Evolutionary conservation across 1,284 basidiomycete genomes (phyloP).

Genomic region (Malassezia dermatis): DNA sequence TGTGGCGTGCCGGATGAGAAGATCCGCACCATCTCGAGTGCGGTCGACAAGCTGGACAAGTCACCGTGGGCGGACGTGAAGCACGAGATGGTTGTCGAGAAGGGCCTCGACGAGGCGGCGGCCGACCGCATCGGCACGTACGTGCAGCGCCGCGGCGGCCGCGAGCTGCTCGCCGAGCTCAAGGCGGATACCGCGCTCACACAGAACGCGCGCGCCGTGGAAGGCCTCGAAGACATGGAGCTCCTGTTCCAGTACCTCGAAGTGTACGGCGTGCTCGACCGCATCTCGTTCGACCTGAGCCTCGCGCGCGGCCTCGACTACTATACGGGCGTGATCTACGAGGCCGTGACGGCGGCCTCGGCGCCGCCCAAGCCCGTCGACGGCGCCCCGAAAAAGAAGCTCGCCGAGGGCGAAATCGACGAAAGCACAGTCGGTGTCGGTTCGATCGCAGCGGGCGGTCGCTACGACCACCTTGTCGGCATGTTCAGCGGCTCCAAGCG

Average conservation of each 20-base stretch:
- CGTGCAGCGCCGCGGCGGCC: conserved; percentile 65
- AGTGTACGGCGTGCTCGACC: conserved; percentile 66
- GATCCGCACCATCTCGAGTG: conserved; percentile 86
- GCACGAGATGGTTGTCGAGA: conserved; percentile 92
- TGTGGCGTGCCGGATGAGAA: conserved; percentile 88
- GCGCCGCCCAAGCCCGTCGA: conserved; percentile 67
- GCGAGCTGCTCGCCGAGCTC: conserved; percentile 67
- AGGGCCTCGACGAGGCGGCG: conserved; percentile 69
- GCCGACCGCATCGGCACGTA: conserved; percentile 95
- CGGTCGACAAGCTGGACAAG: conserved; percentile 98
- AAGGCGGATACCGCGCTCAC: conserved; percentile 60
- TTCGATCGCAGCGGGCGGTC: conserved; percentile 90
- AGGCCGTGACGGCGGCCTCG: conserved; percentile 83
- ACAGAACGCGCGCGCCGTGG: conserved; percentile 62
- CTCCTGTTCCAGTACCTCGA: conserved; percentile 73
- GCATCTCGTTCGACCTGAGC: conserved; percentile 83
- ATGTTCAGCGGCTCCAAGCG: conserved; percentile 67
- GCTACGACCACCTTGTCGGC: conserved; percentile 93
- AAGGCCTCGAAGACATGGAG: conserved; percentile 82
- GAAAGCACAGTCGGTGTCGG: conserved; percentile 89
- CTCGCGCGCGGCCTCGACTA: conserved; percentile 94
- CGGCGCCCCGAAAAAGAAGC: conserved; percentile 51
- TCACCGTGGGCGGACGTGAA: conserved; percentile 77
- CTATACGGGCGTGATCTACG: conserved; percentile 98
- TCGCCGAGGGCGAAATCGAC: conserved; percentile 66